Base-by-base conservation (phyloP, 2,329 filamentous ascomycete species). In the Colletotrichum kahawae region DNA sequence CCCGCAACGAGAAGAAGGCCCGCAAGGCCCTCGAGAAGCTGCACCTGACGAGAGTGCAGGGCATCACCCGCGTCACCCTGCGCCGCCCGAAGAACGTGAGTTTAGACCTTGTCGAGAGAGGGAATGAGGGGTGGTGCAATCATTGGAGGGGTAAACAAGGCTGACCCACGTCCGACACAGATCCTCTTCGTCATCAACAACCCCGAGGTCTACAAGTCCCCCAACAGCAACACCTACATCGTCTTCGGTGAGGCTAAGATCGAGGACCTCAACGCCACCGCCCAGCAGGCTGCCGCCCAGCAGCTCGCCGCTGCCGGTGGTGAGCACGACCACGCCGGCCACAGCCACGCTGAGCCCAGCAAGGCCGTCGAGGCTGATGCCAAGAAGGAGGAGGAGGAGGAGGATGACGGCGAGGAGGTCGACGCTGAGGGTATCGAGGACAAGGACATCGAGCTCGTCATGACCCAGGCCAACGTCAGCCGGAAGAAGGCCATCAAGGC, bases 241-340 rank as follows among this genome's bases (percentile, higher is more conserved):
- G 97, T 98, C 88, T 99, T 99, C 86, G 97, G 97, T 87, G 97
- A 99, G 92, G 97, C 97, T 85, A 99, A 99, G 95, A 98, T 99
- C 80, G 97, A 99, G 92, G 97, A 99, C 88, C 92, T 98, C 83
- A 99, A 98, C 93, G 97, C 97, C 82, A 95, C 96, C 85, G 96
- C 96, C 83, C 97, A 98, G 90, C 95, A 96, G 82, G 95, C 95
- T 80, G 97, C 97, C 82, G 96, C 96, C 82, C 95, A 97, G 89
- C 96, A 98, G 90, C 95, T 99, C 81, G 95, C 95, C 82, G 93
- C 93, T 82, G 93, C 92, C 81, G 88, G 89, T 80, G 87, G 89
- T 80, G 88, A 88, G 80, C 86, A 88, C 81, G 92, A 94, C 84
- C 93, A 94, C 88, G 89, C 92, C 79, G 91, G 91, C 79, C 92